These are phyloP conservation scores for Streptanthus diversifolius DNA, from an alignment of 345 rosid species.

Conservation along the genomic window DNA sequence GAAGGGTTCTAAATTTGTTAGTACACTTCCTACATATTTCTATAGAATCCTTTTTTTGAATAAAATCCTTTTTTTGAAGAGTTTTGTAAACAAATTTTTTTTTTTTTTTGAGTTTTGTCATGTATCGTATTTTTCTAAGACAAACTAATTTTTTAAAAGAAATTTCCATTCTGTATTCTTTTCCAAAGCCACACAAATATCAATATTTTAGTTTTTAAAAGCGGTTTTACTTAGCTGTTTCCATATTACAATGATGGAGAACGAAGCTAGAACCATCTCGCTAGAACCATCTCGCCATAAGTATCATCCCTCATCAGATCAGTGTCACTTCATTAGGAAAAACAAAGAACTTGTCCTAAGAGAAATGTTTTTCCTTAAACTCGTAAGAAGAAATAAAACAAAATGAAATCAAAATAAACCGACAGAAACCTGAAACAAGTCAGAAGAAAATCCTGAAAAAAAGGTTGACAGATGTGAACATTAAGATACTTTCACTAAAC, in stretches of 20 bases:
- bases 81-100: background rate
- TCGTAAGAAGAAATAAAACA: background rate
- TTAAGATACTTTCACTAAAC: slow-evolving; percentile 30
- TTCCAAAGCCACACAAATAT: background rate
- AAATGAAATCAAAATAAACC: slow-evolving; percentile 5
- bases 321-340: background rate
- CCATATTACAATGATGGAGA: background rate
- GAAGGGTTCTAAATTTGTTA: background rate
- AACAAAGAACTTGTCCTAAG: background rate
- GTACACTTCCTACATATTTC: background rate
- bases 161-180: background rate
- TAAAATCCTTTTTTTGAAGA: background rate
- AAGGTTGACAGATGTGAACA: slow-evolving; percentile 33
- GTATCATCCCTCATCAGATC: background rate
- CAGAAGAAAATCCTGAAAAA: slow-evolving; percentile 27
- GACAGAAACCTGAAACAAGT: slow-evolving; percentile 33
- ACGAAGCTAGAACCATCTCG: background rate
- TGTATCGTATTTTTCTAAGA: background rate
- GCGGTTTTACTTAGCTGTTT: background rate
- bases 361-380: background rate
- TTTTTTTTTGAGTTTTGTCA: too few species aligned
- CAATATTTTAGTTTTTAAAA: background rate
- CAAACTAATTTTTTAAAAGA: background rate
- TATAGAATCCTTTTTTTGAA: too few species aligned
- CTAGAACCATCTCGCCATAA: background rate